phyloP scores from a whole-genome alignment of 441 rosid genomes.

The Gossypium trilobum region DNA sequence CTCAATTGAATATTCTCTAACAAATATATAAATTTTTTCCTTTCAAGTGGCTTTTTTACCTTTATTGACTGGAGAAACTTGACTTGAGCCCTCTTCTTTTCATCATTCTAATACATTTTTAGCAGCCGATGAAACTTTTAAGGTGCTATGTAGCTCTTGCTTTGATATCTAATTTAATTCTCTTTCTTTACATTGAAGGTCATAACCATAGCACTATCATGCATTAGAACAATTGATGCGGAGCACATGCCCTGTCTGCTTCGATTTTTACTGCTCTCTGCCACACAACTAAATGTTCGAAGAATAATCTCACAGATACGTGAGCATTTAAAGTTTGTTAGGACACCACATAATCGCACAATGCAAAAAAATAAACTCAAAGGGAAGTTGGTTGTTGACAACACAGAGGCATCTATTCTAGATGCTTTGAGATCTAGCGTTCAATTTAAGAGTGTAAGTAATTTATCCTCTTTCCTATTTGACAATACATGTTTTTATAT shows the following conservation, averaged over 20 bases:
- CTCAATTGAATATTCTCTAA: not conserved
- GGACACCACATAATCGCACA: constrained; percentile 35
- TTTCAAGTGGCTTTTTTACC: not conserved
- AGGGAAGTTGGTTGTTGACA: constrained; percentile 45
- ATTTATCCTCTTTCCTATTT: constrained; percentile 8
- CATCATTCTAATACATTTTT: not conserved
- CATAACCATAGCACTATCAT: constrained; percentile 55
- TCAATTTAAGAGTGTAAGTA: constrained; percentile 65
- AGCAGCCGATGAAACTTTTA: not conserved
- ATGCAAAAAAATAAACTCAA: constrained; percentile 44
- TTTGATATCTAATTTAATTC: constrained; percentile 8
- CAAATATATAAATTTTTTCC: not conserved
- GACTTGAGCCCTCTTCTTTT: not conserved
- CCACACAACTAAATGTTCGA: constrained; percentile 53
- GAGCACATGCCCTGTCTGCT: constrained; percentile 70
- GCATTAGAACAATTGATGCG: constrained; percentile 61
- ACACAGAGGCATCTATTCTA: constrained; percentile 58
- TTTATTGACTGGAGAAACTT: not conserved
- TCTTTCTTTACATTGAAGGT: constrained; percentile 35
- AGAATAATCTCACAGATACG: constrained; percentile 67
- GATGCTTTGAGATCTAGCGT: constrained; percentile 73
- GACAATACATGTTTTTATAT: constrained; percentile 9
- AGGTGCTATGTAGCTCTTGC: constrained; percentile 10
- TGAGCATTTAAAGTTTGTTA: constrained; percentile 56
- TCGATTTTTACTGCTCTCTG: constrained; percentile 69